Percentiles rank a stretch among this genome's conserved stretches.
Conservation (phyloP, 1,139 yeast species). For the Pichia sp. region DNA sequence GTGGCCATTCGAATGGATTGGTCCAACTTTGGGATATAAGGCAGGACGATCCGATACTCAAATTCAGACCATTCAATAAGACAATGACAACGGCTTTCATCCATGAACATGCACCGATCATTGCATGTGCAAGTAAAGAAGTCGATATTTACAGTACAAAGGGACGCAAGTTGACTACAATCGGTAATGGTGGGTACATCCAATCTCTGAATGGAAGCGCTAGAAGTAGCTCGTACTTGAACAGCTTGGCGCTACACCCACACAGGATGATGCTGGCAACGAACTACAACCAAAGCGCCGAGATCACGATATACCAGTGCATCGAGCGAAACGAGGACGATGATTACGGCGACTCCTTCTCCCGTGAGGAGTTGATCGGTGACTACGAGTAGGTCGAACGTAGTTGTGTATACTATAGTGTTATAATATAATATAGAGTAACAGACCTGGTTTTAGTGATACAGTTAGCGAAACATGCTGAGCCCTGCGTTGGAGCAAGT, state of each 20-base stretch:
- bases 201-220: slow-evolving; percentile 34
- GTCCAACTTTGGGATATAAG: slow-evolving; percentile 91
- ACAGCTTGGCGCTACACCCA: slow-evolving; percentile 77
- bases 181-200: slow-evolving; percentile 35
- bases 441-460: too few species aligned
- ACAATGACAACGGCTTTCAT: slow-evolving; percentile 70
- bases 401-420: not conserved
- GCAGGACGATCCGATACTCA: slow-evolving; percentile 57
- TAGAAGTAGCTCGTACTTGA: slow-evolving; percentile 47
- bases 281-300: slow-evolving; percentile 72
- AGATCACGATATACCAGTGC: slow-evolving; percentile 60
- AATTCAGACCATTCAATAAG: slow-evolving; percentile 54
- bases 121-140: slow-evolving; percentile 76
- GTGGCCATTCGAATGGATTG: slow-evolving; percentile 77
- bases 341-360: slow-evolving; percentile 13
- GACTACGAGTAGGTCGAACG: slow-evolving; percentile 5
- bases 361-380: slow-evolving; percentile 12
- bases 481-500: too few species aligned
- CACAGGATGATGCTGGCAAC: slow-evolving; percentile 92
- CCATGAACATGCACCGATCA: slow-evolving; percentile 94
- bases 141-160: slow-evolving; percentile 85
- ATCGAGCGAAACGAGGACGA: slow-evolving; percentile 23
- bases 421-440: too few species aligned
- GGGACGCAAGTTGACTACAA: slow-evolving; percentile 62
- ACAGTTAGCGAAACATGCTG: too few species aligned